phyloP scores from a whole-genome alignment of 129 eudicot genomes.

The Saussurea involucrata region DNA sequence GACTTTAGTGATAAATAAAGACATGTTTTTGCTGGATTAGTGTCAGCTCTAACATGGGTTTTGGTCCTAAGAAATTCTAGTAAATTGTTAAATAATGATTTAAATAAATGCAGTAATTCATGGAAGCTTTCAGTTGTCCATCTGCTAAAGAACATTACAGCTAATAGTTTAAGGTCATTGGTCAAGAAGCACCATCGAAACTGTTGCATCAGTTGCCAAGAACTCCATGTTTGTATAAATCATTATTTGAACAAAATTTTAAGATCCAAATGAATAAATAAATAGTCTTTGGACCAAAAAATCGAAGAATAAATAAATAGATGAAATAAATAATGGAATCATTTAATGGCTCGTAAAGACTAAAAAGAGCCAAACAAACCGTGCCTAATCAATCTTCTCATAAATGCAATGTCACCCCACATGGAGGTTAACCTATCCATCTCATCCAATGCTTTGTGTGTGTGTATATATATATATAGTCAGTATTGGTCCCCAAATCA shows the following conservation, averaged over 20 bases:
- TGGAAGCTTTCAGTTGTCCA: conserved; percentile 31
- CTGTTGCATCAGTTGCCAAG: conserved; percentile 21
- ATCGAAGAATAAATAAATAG: not conserved
- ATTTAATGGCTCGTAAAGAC: conserved; percentile 19
- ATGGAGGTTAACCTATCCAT: conserved; percentile 23
- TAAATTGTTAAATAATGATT: conserved; percentile 5
- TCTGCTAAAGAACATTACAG: conserved; percentile 34
- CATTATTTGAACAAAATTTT: not conserved
- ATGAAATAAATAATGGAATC: not conserved
- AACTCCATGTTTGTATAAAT: not conserved
- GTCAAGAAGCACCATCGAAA: conserved; percentile 33
- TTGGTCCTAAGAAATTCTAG: conserved; percentile 22
- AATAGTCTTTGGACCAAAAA: not conserved
- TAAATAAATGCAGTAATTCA: conserved; percentile 15
- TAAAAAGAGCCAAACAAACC: conserved; percentile 30
- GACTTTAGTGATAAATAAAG: conserved; percentile 22
- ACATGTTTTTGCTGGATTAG: conserved; percentile 35
- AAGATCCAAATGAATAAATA: not conserved
- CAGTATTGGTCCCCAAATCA: conserved; percentile 18
- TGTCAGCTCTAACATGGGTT: conserved; percentile 46
- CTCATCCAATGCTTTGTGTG: conserved; percentile 1
- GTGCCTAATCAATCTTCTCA: conserved; percentile 35
- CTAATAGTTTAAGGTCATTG: conserved; percentile 23
- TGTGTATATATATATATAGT: conserved; percentile 20
- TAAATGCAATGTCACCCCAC: conserved; percentile 24